Evolutionary conservation across 1,139 yeast genomes (phyloP), one percentile per base, ranked within the genome.

Genomic region (Kodamaea suecica): DNA sequence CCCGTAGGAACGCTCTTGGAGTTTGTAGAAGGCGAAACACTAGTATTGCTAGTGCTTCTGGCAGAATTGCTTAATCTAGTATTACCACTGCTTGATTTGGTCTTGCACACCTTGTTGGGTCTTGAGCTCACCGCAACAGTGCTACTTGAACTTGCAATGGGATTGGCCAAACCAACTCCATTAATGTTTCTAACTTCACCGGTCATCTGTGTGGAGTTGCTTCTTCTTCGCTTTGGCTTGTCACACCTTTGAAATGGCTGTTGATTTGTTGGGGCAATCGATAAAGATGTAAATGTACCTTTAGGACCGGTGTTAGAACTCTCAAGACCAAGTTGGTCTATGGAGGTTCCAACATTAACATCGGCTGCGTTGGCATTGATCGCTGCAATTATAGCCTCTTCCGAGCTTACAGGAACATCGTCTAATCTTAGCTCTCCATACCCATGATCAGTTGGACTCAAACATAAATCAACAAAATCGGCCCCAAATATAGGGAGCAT

Each of bases 401-500:
- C n/a, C n/a, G n/a, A n/a, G n/a, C n/a, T 19, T 9, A 19, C 21
- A 12, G 15, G 15, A 9, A 27, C 30, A 11, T 59, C 70, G 44
- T 66, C 70, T 40, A 65, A 55, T 37, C 56, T 58, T 42, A 83
- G 66, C 57, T 78, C 76, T 1, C 95, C 94, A 60, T 78, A 85
- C 3, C 87, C 88, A 5, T 63, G 63, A 44, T 80, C 82, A 36
- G 61, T 61, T 0, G 95, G 94, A 40, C 59, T 64, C 38, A 84
- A 65, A 54, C 97, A 90, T 39, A 73, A 69, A 23, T 67, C 70
- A 1, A 94, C 90, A 55, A 88, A 90, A 28, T 66, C 71, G 3
- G 62, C 61, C 3, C 97, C 97, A 61, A 88, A 88, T 9, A 88
- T 52, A 1, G 97, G 96, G 28, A 87, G 73, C 46, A 88, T 64